Base-by-base conservation (phyloP, 345 rosid genomes). In the Corchorus capsularis region DNA sequence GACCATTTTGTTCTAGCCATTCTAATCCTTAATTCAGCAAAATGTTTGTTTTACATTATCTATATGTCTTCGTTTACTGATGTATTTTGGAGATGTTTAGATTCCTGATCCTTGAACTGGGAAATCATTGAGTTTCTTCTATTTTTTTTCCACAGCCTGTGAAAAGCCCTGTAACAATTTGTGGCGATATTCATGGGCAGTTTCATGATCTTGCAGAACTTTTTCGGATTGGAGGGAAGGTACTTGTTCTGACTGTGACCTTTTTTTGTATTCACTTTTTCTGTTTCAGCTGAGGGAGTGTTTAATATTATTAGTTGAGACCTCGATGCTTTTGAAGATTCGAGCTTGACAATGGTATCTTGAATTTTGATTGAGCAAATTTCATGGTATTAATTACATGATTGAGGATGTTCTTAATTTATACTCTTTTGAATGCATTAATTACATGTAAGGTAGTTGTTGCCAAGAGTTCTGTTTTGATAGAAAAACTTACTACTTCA, bases 131-230 rank as follows among this genome's bases (percentile, higher is more conserved):
- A 67, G 74, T 53, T 77, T 20, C 22, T 62, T 43, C 19, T 10
- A 0, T 49, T 52, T 53, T 59, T 68, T 64, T 63, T 22, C 52
- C 63, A 73, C 91, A 96, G 98, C 99, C 97, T 82, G 99, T 96
- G 54, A 94, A 89, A 87, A 91, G 97, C 85, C 99, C 97, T 5
- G 98, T 96, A 75, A 96, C 99, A 67, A 94, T 96, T 65, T 96
- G 98, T 74, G 99, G 99, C 37, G 99, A 96, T 80, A 96, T 96
- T 82, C 99, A 96, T 77, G 98, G 98, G 76, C 97, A 96, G 79
- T 96, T 96, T 85, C 99, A 96, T 87, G 99, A 96, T 84, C 99
- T 96, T 82, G 97, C 97, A 14, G 99, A 96, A 86, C 99, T 96
- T 81, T 96, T 96, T 86, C 94, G 92, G 59, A 94, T 94, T 69